Evolutionary conservation across 192 early-diverging fungal genomes (phyloP), one percentile per base, ranked within the genome.

Genomic region (Podila minutissima): DNA sequence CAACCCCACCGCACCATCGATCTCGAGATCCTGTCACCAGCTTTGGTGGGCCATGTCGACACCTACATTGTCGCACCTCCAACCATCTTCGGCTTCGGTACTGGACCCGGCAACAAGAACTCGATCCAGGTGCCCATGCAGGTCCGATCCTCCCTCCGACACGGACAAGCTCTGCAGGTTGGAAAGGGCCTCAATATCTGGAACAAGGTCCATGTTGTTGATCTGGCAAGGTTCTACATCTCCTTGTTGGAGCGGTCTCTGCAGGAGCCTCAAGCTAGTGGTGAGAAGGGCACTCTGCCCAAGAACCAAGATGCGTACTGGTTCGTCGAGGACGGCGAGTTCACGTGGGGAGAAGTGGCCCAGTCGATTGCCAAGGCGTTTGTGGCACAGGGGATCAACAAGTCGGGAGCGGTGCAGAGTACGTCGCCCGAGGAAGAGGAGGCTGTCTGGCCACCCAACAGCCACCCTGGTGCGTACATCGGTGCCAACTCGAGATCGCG

Each of bases 41-140:
- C 7, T 2, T 26, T 81, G 6, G 24, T 59, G 5, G 77, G 77
- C 20, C 10, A 32, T 4, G 67, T 81, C 20, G 77, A 81, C 58
- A 69, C 77, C 12, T 81, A 81, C 26, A 81, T 81, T 58, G 77
- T 81, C 10, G 71, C 64, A 12, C 77, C 77, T 0, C 77, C 77
- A 0, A 73, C 62, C 13, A 73, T 81, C 57, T 73, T 66, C 60
- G 77, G 77, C 17, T 61, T 38, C 19, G 77, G 77, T 12, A 73
- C 77, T 11, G 77, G 77, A 29, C 59, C 57, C 0, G 77, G 66
- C 1, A 81, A 81, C 66, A 38, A 59, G 13, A 72, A 69, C 58
- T 81, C 77, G 29, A 69, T 73, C 37, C 77, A 81, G n/a, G 59
- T 81, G 15, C 77, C 77, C 29, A 10, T 24, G 3, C 59, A 66